Conservation (phyloP, 768 basidiomycete species). For the Exidia glandulosa region DNA sequence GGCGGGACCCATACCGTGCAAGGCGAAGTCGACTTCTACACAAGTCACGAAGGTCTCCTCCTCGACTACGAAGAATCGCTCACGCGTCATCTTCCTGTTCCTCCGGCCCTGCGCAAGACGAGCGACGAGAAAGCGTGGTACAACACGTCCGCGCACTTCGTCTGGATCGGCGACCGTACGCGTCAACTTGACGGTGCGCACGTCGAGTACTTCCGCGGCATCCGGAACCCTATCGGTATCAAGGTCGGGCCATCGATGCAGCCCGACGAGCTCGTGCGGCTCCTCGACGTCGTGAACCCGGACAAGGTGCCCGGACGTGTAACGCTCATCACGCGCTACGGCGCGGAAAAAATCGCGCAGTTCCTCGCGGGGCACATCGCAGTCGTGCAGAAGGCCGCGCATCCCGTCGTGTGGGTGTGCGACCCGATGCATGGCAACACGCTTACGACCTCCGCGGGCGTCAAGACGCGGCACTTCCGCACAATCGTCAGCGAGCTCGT, state of each 20-base stretch:
- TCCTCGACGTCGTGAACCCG: conserved; percentile 83
- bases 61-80: conserved; percentile 87
- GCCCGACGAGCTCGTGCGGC: conserved; percentile 57
- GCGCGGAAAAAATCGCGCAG: conserved; percentile 72
- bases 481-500: conserved; percentile 84
- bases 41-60: conserved; percentile 86
- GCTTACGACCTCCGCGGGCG: conserved; percentile 61
- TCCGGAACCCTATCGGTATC: conserved; percentile 88
- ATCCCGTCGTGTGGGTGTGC: conserved; percentile 89
- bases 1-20: conserved; percentile 62
- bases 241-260: conserved; percentile 91
- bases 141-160: conserved; percentile 87
- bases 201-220: conserved; percentile 88
- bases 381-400: conserved; percentile 66
- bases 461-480: conserved; percentile 86
- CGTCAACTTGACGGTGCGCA: conserved; percentile 87
- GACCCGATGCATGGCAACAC: conserved; percentile 99
- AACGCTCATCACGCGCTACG: conserved; percentile 88
- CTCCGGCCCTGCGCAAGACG: conserved; percentile 13
- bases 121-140: conserved; percentile 42
- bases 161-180: conserved; percentile 97
- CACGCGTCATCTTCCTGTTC: conserved; percentile 54
- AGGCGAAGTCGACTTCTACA: conserved; percentile 85
- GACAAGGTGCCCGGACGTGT: conserved; percentile 72
- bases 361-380: conserved; percentile 71